Conservation (phyloP, 1,139 yeast species). For the Taphrina confusa region DNA sequence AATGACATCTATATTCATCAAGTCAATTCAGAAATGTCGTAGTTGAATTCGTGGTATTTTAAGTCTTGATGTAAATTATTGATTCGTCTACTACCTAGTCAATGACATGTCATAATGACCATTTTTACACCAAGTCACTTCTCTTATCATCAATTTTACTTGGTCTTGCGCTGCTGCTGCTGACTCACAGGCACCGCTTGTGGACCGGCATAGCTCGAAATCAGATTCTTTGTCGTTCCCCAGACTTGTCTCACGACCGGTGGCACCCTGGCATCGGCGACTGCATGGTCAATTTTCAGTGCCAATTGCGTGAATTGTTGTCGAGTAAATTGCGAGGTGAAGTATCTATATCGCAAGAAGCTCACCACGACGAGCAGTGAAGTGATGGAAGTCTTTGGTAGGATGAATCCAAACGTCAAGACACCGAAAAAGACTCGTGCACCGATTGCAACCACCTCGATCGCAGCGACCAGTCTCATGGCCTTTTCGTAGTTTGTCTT, state of each 20-base stretch:
- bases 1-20: too few species aligned
- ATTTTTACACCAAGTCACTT: too few species aligned
- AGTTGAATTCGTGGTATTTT: too few species aligned
- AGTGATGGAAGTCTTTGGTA: conserved; percentile 30
- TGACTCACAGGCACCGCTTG: conserved; percentile 24
- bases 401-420: conserved; percentile 22
- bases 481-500: conserved; percentile 35
- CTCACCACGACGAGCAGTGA: conserved; percentile 32
- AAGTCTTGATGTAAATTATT: too few species aligned
- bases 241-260: conserved; percentile 31
- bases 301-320: conserved; percentile 34
- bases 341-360: conserved; percentile 38
- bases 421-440: conserved; percentile 29
- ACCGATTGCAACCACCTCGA: conserved; percentile 33
- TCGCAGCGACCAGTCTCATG: conserved; percentile 35
- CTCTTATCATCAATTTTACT: too few species aligned
- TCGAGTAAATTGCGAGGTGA: conserved; percentile 37
- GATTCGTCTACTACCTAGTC: too few species aligned
- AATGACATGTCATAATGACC: too few species aligned
- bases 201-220: conserved; percentile 33
- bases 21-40: too few species aligned
- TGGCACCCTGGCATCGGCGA: conserved; percentile 37
- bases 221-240: conserved; percentile 34
- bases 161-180: conserved; percentile 26
- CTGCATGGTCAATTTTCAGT: conserved; percentile 35